phyloP scores from a whole-genome alignment of 305 asterid genomes.

The Fraxinus xanthoxyloides region DNA sequence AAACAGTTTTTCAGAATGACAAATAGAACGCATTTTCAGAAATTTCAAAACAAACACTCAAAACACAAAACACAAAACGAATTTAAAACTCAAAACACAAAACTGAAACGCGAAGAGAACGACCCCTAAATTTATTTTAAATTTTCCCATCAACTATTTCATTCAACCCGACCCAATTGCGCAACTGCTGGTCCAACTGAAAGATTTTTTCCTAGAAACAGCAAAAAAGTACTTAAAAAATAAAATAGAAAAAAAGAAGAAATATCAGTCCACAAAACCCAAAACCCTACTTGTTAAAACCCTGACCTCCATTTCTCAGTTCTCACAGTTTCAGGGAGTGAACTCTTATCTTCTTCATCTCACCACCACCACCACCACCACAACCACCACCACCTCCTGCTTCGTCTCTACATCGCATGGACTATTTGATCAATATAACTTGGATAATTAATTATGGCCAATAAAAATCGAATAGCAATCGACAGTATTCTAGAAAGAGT shows the following conservation, averaged over 20 bases:
- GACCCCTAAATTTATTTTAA: too few species aligned
- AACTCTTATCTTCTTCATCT: slow-evolving; percentile 6
- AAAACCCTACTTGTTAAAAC: slow-evolving; percentile 71
- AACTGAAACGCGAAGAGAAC: too few species aligned
- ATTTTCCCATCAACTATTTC: not conserved
- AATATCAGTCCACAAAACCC: slow-evolving; percentile 40
- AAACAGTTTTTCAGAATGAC: too few species aligned
- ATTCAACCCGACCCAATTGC: not conserved
- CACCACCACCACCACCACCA: not conserved
- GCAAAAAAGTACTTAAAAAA: not conserved
- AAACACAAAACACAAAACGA: too few species aligned
- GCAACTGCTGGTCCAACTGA: not conserved
- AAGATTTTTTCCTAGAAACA: not conserved
- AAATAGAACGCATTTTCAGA: too few species aligned
- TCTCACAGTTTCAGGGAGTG: slow-evolving; percentile 14
- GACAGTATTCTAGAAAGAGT: slow-evolving; percentile 9
- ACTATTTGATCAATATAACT: slow-evolving; percentile 16
- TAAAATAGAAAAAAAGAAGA: slow-evolving; percentile 6
- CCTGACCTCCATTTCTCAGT: slow-evolving; percentile 40
- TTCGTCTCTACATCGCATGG: slow-evolving; percentile 16
- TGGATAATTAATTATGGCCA: slow-evolving; percentile 30
- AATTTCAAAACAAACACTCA: too few species aligned
- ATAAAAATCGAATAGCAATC: slow-evolving; percentile 22
- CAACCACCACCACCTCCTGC: not conserved
- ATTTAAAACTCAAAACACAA: too few species aligned